Evolutionary conservation across 1,284 basidiomycete genomes (phyloP), one percentile per base, ranked within the genome.

Genomic region (Sanghuangporus baumii): DNA sequence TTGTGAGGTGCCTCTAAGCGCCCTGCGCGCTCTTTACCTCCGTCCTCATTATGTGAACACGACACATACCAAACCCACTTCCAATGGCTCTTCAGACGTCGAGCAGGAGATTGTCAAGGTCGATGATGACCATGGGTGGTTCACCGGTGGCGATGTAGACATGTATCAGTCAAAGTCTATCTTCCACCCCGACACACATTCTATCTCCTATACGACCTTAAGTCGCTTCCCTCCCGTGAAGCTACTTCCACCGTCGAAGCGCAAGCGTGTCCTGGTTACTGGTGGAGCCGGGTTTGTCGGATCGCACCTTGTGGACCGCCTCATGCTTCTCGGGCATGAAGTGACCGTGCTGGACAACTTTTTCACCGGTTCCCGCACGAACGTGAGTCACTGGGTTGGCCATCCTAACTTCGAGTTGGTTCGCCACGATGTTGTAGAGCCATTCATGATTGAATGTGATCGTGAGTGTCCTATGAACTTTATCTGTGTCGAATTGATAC

Each of bases 401-500:
- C 96, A 99, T 75, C 96, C 96, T 65, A 98, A 98, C 79, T 99
- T 99, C 70, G 96, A 98, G 77, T 81, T 98, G 76, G 93, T 98
- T 67, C 87, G 96, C 64, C 96, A 98, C 75, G 96, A 99, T 74
- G 92, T 99, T 20, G 90, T 96, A 57, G 91, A 97, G 73, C 93
- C 95, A 3, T 96, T 96, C 80, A 90, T 96, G 87, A 96, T 96
- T 73, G 95, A 97, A 76, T 96, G 94, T 68, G 95, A 98, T 77
- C 93, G 94, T 94, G 73, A 72, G 91, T 80, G 66, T 55, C 9
- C 40, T 16, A 6, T 16, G 50, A 11, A 7, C 43, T 7, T 46
- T 46, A 0, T 43, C 7, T 51, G 2, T 26, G 14, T 11, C 14
- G 20, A 48, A 36, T 50, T 57, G 20, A 43, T 56, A n/a, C n/a